Evolutionary conservation across 2,329 filamentous ascomycete species (phyloP).

Genomic region (Pleoardoris graminearum): DNA sequence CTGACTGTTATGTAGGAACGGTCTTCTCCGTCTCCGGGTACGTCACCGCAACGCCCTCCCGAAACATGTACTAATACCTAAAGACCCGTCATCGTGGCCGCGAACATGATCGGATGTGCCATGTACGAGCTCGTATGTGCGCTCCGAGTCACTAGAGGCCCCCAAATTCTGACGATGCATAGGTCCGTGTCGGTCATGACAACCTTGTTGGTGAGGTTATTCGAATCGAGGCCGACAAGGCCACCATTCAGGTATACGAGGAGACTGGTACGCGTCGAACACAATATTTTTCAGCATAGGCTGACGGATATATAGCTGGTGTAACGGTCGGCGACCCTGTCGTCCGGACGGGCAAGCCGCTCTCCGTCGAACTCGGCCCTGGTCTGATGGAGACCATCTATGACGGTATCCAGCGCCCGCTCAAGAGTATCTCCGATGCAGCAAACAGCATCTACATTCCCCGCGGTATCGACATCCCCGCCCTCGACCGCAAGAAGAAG

Average conservation of each 20-base stretch:
- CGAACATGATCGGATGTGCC: conserved; percentile 98
- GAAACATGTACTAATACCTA: conserved; percentile 30
- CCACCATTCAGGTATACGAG: conserved; percentile 98
- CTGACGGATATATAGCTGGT: conserved; percentile 66
- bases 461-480: conserved; percentile 84
- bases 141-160: neutral
- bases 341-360: conserved; percentile 84
- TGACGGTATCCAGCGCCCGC: conserved; percentile 96
- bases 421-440: conserved; percentile 77
- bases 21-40: conserved; percentile 73
- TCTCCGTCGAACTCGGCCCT: conserved; percentile 95
- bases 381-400: conserved; percentile 99
- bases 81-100: conserved; percentile 89
- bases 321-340: conserved; percentile 96
- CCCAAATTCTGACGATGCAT: conserved; percentile 15
- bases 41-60: conserved; percentile 28
- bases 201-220: conserved; percentile 96
- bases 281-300: neutral
- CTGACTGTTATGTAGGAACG: conserved; percentile 49
- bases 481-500: conserved; percentile 87
- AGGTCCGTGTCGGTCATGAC: conserved; percentile 92
- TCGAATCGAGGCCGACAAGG: conserved; percentile 92
- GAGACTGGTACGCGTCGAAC: conserved; percentile 74
- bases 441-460: conserved; percentile 96
- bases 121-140: conserved; percentile 94